phyloP scores from a whole-genome alignment of 768 basidiomycete species.

The Suillus americanus region DNA sequence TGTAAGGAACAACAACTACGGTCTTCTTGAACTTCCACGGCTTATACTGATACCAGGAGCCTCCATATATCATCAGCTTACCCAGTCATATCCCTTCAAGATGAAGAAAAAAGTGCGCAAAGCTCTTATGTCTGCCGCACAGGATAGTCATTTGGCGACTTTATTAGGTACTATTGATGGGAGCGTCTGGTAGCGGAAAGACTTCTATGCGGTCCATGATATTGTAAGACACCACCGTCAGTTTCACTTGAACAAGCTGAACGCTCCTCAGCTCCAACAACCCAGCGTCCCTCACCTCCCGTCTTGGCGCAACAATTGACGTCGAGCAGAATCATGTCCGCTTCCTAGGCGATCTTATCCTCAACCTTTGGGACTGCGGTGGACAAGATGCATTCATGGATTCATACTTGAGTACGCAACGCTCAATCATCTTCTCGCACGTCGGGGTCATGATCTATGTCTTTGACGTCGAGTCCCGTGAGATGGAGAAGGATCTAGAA shows the following conservation, averaged over 20 bases:
- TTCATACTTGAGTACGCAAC: slow-evolving; percentile 88
- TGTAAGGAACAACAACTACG: no score
- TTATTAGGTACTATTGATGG: slow-evolving; percentile 95
- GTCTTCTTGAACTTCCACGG: not conserved
- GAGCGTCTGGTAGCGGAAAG: slow-evolving; percentile 91
- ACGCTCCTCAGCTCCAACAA: slow-evolving; percentile 77
- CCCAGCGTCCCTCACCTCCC: slow-evolving; percentile 85
- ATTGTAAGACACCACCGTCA: slow-evolving; percentile 60
- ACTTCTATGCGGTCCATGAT: slow-evolving; percentile 99
- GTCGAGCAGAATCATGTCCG: slow-evolving; percentile 98
- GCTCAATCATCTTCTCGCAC: slow-evolving; percentile 93
- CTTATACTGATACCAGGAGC: no score
- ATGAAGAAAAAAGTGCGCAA: slow-evolving; percentile 34
- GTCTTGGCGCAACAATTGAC: slow-evolving; percentile 95
- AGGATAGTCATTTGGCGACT: not conserved
- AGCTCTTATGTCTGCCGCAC: not conserved
- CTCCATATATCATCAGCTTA: not conserved
- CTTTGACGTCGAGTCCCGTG: slow-evolving; percentile 89
- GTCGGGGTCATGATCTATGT: slow-evolving; percentile 99
- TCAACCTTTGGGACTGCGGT: slow-evolving; percentile 98
- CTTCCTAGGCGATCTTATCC: slow-evolving; percentile 92
- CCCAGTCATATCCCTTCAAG: not conserved
- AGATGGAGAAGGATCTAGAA: slow-evolving; percentile 81
- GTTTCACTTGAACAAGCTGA: slow-evolving; percentile 9
- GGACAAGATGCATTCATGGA: slow-evolving; percentile 99